A percentile compares a stretch with the other conserved stretches of the same genome.
These are phyloP conservation scores for Amylocystis lapponica DNA, from an alignment of 768 basidiomycete genomes.

Conservation along the genomic window DNA sequence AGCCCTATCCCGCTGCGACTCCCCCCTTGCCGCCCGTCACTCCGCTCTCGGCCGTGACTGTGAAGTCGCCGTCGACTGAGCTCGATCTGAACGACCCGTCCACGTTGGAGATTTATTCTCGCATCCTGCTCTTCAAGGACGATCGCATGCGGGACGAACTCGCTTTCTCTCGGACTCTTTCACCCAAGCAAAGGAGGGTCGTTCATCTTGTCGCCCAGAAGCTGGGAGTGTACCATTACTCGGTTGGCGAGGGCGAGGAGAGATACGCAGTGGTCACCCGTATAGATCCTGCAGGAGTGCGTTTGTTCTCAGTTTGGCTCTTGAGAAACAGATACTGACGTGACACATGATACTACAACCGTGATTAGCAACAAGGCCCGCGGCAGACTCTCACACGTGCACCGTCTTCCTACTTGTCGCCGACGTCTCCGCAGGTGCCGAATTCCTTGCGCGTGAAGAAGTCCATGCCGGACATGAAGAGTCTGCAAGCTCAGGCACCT, in stretches of 20 bases:
- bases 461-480: slow-evolving; percentile 98
- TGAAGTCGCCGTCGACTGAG: slow-evolving; percentile 62
- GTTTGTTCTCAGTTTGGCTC: slow-evolving; percentile 20
- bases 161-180: slow-evolving; percentile 86
- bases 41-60: slow-evolving; percentile 62
- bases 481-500: slow-evolving; percentile 72
- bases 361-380: slow-evolving; percentile 40
- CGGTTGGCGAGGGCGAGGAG: slow-evolving; percentile 88
- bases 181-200: slow-evolving; percentile 80
- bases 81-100: slow-evolving; percentile 95
- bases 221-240: slow-evolving; percentile 91
- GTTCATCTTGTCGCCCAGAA: slow-evolving; percentile 97
- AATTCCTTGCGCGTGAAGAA: slow-evolving; percentile 83
- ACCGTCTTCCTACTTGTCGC: slow-evolving; percentile 73
- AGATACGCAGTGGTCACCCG: slow-evolving; percentile 92
- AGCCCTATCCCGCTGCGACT: slow-evolving; percentile 37
- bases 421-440: slow-evolving; percentile 40
- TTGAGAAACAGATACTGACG: no score
- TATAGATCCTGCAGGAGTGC: slow-evolving; percentile 75
- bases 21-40: slow-evolving; percentile 54
- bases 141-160: slow-evolving; percentile 96
- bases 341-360: no score
- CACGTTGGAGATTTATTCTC: slow-evolving; percentile 95
- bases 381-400: slow-evolving; percentile 74
- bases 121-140: slow-evolving; percentile 95